Evolutionary conservation across 108 stramenopile genomes (phyloP).

Genomic region (Schizochytrium sp.): DNA sequence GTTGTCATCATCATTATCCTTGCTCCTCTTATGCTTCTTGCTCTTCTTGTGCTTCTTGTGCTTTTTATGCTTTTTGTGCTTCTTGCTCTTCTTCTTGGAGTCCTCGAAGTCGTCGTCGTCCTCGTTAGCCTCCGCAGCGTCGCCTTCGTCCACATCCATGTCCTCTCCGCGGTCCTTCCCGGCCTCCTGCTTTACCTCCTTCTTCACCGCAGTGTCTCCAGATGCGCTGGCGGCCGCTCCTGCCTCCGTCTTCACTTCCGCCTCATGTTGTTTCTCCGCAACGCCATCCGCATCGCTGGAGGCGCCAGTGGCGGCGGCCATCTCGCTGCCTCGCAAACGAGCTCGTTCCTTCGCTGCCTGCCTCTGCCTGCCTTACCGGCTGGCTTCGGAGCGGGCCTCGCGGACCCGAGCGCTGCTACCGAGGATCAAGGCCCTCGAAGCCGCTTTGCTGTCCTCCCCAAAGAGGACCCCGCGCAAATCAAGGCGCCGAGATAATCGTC

Average conservation of each 20-base stretch:
- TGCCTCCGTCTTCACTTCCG: not conserved
- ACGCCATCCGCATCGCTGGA: not conserved
- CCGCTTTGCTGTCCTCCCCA: too few species aligned
- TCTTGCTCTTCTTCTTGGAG: not conserved
- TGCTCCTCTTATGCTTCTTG: not conserved
- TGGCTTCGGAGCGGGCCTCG: too few species aligned
- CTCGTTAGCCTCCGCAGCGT: conserved; percentile 16
- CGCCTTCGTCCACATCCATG: conserved; percentile 29
- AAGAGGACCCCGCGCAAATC: too few species aligned
- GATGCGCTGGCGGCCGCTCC: not conserved
- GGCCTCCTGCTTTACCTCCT: not conserved
- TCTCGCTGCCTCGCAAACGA: not conserved
- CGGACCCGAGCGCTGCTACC: too few species aligned
- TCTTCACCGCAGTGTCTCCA: too few species aligned
- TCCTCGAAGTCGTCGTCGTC: not conserved
- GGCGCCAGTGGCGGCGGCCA: not conserved
- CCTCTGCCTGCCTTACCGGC: too few species aligned
- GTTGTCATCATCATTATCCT: not conserved
- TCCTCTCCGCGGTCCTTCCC: not conserved
- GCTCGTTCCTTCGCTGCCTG: too few species aligned
- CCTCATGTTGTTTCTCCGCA: not conserved
- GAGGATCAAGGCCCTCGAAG: too few species aligned
- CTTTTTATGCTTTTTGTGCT: not conserved
- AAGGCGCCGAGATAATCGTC: too few species aligned
- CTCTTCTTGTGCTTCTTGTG: not conserved